phyloP scores from a whole-genome alignment of 2,329 filamentous ascomycete genomes.

The Clarireedia homoeocarpa region DNA sequence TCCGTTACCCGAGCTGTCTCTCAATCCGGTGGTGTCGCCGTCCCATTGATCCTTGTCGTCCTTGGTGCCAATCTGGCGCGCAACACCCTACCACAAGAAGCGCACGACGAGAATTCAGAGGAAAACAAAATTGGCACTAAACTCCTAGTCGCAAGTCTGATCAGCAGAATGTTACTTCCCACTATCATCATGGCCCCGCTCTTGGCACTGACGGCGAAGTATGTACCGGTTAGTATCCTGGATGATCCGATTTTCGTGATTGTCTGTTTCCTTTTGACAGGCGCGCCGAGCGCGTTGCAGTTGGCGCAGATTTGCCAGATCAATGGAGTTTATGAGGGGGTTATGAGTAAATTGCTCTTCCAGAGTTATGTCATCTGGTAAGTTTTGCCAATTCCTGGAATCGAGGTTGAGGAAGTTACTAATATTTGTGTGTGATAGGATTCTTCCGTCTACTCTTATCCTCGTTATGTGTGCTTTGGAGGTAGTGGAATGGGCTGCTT shows the following conservation, averaged over 20 bases:
- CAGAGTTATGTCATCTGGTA: conserved; percentile 95
- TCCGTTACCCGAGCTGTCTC: conserved; percentile 82
- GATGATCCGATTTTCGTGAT: conserved; percentile 98
- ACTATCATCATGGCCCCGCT: conserved; percentile 89
- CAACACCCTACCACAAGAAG: conserved; percentile 67
- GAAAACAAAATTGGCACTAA: conserved; percentile 62
- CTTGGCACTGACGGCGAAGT: conserved; percentile 81
- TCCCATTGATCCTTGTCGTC: conserved; percentile 91
- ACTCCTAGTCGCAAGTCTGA: conserved; percentile 74
- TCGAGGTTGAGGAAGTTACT: background rate
- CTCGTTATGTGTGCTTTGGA: conserved; percentile 89
- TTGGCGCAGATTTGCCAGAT: conserved; percentile 97
- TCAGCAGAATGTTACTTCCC: conserved; percentile 88
- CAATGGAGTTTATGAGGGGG: conserved; percentile 90
- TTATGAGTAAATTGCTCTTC: conserved; percentile 89
- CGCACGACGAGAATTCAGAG: conserved; percentile 57
- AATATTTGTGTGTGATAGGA: conserved; percentile 44
- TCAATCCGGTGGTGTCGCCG: conserved; percentile 83
- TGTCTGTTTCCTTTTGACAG: conserved; percentile 92
- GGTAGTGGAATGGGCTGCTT: conserved; percentile 78
- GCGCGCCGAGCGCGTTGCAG: conserved; percentile 87
- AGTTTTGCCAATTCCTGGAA: conserved; percentile 29
- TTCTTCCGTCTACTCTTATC: conserved; percentile 83
- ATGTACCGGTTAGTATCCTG: conserved; percentile 83
- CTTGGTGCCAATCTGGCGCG: conserved; percentile 89